Percentiles rank a stretch among this genome's conserved stretches.
Conservation (phyloP, 768 basidiomycete genomes). For the Leccinum subtestaceum region DNA sequence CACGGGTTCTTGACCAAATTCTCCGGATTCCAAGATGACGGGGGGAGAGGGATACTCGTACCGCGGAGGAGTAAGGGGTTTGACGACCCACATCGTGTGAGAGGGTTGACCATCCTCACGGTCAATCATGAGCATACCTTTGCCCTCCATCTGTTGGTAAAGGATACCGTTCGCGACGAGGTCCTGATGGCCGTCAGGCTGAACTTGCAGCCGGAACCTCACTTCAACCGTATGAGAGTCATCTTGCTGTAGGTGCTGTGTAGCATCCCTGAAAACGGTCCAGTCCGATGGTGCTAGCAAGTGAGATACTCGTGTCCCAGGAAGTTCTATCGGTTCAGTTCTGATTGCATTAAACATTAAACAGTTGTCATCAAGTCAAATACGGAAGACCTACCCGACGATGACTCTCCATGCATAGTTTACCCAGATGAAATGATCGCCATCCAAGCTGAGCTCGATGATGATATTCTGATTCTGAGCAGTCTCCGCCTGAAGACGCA, state of each 20-base stretch:
- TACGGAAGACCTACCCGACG: conserved; percentile 62
- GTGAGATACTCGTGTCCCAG: conserved; percentile 78
- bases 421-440: conserved; percentile 92
- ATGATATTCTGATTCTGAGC: conserved; percentile 96
- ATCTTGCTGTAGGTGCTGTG: conserved; percentile 79
- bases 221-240: conserved; percentile 94
- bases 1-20: conserved; percentile 38
- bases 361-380: background rate
- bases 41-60: conserved; percentile 65
- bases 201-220: conserved; percentile 80
- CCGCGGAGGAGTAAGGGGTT: conserved; percentile 70
- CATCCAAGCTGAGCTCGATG: conserved; percentile 90
- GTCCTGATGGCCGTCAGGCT: conserved; percentile 56
- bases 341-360: conserved; percentile 41
- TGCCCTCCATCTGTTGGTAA: conserved; percentile 91
- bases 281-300: conserved; percentile 78
- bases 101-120: conserved; percentile 82
- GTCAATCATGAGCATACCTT: conserved; percentile 98
- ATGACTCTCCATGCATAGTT: conserved; percentile 95
- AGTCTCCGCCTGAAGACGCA: conserved; percentile 88
- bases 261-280: conserved; percentile 83
- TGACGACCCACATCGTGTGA: conserved; percentile 98
- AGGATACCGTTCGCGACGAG: conserved; percentile 47
- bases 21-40: conserved; percentile 51
- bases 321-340: conserved; percentile 74